A percentile compares a stretch with the other conserved stretches of the same genome.
phyloP scores from a whole-genome alignment of 2,329 filamentous ascomycete genomes.

The Lasiodiplodia hormozganensis region DNA sequence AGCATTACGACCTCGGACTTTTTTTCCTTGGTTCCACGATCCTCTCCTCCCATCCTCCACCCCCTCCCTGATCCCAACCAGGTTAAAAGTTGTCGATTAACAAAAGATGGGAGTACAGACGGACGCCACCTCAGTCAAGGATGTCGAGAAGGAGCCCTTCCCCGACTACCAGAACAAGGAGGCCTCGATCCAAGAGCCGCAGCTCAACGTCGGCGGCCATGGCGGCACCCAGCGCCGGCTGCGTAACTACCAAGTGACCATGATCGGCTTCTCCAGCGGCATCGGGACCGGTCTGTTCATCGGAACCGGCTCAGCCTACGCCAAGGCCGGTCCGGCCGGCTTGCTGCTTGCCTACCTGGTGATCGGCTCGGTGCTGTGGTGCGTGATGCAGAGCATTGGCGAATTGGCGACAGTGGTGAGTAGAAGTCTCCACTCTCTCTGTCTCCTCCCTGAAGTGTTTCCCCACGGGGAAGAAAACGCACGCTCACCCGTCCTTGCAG shows the following conservation, averaged over 20 bases:
- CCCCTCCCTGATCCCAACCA: neutral
- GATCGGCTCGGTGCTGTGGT: slow-evolving; percentile 87
- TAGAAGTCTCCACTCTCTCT: neutral
- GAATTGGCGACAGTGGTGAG: slow-evolving; percentile 81
- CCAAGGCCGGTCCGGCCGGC: slow-evolving; percentile 47
- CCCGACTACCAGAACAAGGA: neutral
- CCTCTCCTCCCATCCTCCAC: neutral
- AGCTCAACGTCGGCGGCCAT: slow-evolving; percentile 20
- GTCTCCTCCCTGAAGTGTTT: no score
- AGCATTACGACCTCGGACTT: neutral
- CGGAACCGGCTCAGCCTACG: slow-evolving; percentile 63
- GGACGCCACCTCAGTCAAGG: neutral
- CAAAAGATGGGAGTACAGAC: neutral
- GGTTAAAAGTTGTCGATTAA: neutral
- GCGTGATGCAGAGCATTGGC: slow-evolving; percentile 87
- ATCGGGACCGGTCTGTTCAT: slow-evolving; percentile 75
- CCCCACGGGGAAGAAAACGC: neutral
- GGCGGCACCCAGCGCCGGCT: slow-evolving; percentile 12
- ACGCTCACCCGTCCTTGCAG: slow-evolving; percentile 9
- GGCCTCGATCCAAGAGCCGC: slow-evolving; percentile 13
- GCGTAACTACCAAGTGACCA: slow-evolving; percentile 29
- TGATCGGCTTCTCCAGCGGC: slow-evolving; percentile 40
- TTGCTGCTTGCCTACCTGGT: slow-evolving; percentile 56
- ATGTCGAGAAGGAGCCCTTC: slow-evolving; percentile 3
- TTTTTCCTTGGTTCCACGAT: no score